A percentile compares a stretch with the other conserved stretches of the same genome.
Evolutionary conservation across 2,329 filamentous ascomycete species (phyloP).

Genomic region (Ophiostoma australiae): DNA sequence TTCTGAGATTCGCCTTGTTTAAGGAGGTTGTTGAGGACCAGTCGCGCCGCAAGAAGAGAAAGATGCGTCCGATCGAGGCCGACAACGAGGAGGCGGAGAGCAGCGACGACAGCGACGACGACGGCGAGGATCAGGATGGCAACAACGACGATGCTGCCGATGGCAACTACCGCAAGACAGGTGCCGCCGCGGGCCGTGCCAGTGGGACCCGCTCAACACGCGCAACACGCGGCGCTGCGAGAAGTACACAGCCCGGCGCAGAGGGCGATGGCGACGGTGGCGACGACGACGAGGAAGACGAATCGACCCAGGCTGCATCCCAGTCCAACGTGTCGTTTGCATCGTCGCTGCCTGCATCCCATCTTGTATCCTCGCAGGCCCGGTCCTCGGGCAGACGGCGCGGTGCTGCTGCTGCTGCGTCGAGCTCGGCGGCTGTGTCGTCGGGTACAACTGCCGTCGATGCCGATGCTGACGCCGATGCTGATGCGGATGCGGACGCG

Average conservation of each 20-base stretch:
- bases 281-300: slow-evolving; percentile 43
- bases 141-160: slow-evolving; percentile 39
- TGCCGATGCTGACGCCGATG: slow-evolving; percentile 28
- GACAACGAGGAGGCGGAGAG: slow-evolving; percentile 58
- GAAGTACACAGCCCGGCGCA: slow-evolving; percentile 33
- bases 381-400: slow-evolving; percentile 27
- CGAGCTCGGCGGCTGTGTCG: slow-evolving; percentile 4
- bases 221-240: slow-evolving; percentile 31
- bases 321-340: slow-evolving; percentile 65
- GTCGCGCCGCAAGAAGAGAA: slow-evolving; percentile 77
- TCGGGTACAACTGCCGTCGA: slow-evolving; percentile 26
- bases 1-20: slow-evolving; percentile 91
- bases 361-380: slow-evolving; percentile 42
- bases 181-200: slow-evolving; percentile 34
- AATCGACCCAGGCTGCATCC: slow-evolving; percentile 44
- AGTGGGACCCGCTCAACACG: slow-evolving; percentile 32
- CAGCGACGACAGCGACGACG: slow-evolving; percentile 46
- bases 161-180: slow-evolving; percentile 46
- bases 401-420: slow-evolving; percentile 35
- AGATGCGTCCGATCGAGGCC: slow-evolving; percentile 48
- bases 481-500: slow-evolving; percentile 41
- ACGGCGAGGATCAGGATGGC: slow-evolving; percentile 24
- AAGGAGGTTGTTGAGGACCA: slow-evolving; percentile 83
- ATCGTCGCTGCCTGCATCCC: slow-evolving; percentile 73
- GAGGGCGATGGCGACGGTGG: slow-evolving; percentile 31